Conservation (phyloP, 2,329 filamentous ascomycete species). For the Aspergillus transmontanensis region DNA sequence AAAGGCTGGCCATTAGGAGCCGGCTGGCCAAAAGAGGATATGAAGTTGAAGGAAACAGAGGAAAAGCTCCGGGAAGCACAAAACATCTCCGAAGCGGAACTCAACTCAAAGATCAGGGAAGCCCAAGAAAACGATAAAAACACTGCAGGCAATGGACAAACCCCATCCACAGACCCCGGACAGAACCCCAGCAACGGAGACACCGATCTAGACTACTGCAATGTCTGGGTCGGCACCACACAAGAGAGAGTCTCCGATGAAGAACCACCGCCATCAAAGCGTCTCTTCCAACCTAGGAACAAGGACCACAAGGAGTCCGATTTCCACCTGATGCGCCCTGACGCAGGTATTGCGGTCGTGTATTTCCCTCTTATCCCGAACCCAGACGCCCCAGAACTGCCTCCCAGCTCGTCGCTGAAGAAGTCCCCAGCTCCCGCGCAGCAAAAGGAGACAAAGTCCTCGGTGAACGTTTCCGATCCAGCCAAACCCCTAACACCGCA, state of each 20-base stretch:
- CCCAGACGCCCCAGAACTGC: constrained; percentile 45
- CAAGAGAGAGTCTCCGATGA: constrained; percentile 66
- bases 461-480: constrained; percentile 21
- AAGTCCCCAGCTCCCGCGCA: constrained; percentile 27
- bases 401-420: constrained; percentile 23
- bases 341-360: constrained; percentile 83
- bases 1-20: constrained; percentile 93
- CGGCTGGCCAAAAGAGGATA: constrained; percentile 78
- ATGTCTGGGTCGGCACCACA: constrained; percentile 88
- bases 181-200: constrained; percentile 41
- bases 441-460: constrained; percentile 23
- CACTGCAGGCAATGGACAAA: constrained; percentile 32
- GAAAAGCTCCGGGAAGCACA: constrained; percentile 70
- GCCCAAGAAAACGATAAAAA: constrained; percentile 51
- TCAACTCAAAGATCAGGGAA: constrained; percentile 63
- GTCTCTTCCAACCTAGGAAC: constrained; percentile 41
- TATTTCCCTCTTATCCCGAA: constrained; percentile 92
- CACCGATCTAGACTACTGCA: constrained; percentile 81
- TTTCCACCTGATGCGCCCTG: constrained; percentile 71
- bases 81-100: constrained; percentile 61
- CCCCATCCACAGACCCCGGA: constrained; percentile 16
- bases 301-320: constrained; percentile 64
- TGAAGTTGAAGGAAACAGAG: constrained; percentile 61
- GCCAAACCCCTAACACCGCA: constrained; percentile 44
- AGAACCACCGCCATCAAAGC: constrained; percentile 57